These are phyloP conservation scores for Rhazya stricta DNA, from an alignment of 257 asterid species.

Conservation along the genomic window DNA sequence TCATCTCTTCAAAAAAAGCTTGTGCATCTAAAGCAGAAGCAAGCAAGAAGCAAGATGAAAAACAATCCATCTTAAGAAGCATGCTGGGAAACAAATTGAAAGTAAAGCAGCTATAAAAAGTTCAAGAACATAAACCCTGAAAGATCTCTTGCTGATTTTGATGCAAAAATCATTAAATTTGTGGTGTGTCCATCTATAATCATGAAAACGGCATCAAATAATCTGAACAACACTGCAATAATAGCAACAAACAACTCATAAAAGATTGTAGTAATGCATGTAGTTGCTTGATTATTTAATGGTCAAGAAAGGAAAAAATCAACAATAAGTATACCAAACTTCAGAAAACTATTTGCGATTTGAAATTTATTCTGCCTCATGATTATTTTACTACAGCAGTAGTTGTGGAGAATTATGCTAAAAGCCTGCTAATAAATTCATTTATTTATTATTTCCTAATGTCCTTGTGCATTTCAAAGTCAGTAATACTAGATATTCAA, in stretches of 20 bases:
- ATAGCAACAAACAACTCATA: background rate
- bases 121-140: background rate
- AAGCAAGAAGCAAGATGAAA: background rate
- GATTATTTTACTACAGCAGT: background rate
- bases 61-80: background rate
- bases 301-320: no score
- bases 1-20: conserved; percentile 77
- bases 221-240: background rate
- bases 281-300: background rate
- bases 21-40: conserved; percentile 48
- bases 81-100: no score
- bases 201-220: background rate
- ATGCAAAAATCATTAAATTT: no score
- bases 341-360: background rate
- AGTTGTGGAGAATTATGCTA: background rate
- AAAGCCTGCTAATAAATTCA: background rate
- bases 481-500: background rate
- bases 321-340: no score
- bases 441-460: background rate
- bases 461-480: background rate
- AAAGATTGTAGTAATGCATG: background rate
- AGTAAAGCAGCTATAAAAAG: no score
- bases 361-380: background rate
- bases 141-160: background rate
- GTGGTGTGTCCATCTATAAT: no score